Evolutionary conservation across 2,329 filamentous ascomycete genomes (phyloP).

Genomic region (Coniochaeta sp.): DNA sequence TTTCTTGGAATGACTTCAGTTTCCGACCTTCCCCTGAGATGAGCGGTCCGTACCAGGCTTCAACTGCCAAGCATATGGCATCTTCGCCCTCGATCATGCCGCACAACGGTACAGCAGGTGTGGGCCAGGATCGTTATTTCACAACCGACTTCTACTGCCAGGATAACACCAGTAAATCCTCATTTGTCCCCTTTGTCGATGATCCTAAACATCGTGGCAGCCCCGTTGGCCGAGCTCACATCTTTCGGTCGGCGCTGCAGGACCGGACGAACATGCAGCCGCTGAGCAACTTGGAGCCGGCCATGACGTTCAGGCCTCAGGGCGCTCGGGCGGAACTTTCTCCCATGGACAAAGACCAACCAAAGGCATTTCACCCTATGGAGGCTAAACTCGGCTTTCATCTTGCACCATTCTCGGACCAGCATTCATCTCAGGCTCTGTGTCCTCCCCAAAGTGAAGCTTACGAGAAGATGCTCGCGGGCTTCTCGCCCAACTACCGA

Average conservation of each 20-base stretch:
- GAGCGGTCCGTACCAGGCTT: neutral
- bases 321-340: neutral
- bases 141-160: neutral
- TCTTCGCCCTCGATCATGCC: neutral
- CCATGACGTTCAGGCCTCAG: neutral
- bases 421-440: neutral
- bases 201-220: neutral
- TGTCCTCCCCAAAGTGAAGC: conserved; percentile 2
- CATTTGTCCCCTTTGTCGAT: neutral
- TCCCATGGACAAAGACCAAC: neutral
- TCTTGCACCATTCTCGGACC: neutral
- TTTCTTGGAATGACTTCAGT: neutral
- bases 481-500: conserved; percentile 28
- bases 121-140: neutral
- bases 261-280: neutral
- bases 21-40: neutral
- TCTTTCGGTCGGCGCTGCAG: neutral
- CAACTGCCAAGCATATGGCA: neutral
- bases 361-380: neutral
- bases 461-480: conserved; percentile 11
- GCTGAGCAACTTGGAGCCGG: neutral
- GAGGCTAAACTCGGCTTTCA: neutral
- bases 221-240: neutral
- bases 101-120: neutral
- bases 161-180: neutral